phyloP scores from a whole-genome alignment of 129 eudicot species.

The Artemisia argyi region DNA sequence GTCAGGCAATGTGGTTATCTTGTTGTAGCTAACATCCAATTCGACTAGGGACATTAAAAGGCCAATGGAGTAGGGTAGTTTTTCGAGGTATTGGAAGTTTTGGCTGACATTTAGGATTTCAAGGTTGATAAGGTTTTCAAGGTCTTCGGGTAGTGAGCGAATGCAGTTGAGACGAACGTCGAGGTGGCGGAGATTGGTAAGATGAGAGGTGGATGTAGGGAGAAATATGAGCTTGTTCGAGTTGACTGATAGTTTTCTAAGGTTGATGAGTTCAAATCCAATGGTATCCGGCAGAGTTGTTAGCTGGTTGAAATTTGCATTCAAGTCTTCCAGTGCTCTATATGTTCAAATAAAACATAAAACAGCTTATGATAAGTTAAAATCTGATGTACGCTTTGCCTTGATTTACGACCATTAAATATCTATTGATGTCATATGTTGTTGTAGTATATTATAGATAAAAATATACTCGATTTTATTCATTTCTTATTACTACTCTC shows the following conservation, averaged over 20 bases:
- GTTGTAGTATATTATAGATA: too few species aligned
- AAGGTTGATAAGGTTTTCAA: slow-evolving; percentile 77
- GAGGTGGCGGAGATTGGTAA: slow-evolving; percentile 66
- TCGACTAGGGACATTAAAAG: slow-evolving; percentile 77
- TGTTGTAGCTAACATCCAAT: slow-evolving; percentile 87
- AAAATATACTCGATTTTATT: too few species aligned
- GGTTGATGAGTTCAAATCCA: slow-evolving; percentile 77
- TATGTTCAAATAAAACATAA: not conserved
- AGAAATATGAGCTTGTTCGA: slow-evolving; percentile 76
- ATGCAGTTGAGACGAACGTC: slow-evolving; percentile 93
- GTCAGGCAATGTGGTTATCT: slow-evolving; percentile 55
- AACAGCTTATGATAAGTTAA: too few species aligned
- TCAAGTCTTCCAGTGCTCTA: slow-evolving; percentile 68
- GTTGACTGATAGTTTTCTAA: slow-evolving; percentile 71
- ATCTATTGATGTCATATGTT: too few species aligned
- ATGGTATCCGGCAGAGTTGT: slow-evolving; percentile 66
- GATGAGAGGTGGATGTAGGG: slow-evolving; percentile 76
- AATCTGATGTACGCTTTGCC: too few species aligned
- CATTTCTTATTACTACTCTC: too few species aligned
- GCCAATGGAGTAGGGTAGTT: slow-evolving; percentile 75
- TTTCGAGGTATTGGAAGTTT: slow-evolving; percentile 66
- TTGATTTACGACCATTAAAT: too few species aligned
- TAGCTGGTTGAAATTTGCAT: slow-evolving; percentile 79
- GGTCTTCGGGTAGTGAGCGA: slow-evolving; percentile 78
- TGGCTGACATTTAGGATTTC: slow-evolving; percentile 79